phyloP scores from a whole-genome alignment of 331 rosid species.

The Stylosanthes scabra region DNA sequence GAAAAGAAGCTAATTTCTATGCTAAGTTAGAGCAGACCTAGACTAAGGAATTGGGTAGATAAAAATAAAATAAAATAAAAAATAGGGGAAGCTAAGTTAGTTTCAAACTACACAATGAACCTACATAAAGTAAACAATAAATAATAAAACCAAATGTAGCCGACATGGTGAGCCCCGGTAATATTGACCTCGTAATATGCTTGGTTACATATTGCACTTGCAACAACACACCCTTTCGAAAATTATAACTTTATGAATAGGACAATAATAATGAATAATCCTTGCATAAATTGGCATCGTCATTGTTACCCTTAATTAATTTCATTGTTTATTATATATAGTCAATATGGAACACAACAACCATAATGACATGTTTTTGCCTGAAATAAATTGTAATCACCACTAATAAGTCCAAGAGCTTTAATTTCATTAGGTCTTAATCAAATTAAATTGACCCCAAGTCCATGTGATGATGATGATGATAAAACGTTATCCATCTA shows the following conservation, averaged over 20 bases:
- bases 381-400: slow-evolving; percentile 7
- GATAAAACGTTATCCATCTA: not conserved
- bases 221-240: not conserved
- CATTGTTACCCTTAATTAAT: not conserved
- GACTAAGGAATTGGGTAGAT: not conserved
- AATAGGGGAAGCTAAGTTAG: not conserved
- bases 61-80: too few relatives aligned
- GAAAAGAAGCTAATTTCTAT: not conserved
- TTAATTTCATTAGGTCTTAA: slow-evolving; percentile 11
- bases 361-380: slow-evolving; percentile 8
- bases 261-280: not conserved
- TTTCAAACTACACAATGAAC: not conserved
- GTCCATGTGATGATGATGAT: not conserved
- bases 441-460: not conserved
- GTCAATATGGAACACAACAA: slow-evolving; percentile 16
- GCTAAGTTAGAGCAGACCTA: slow-evolving; percentile 2
- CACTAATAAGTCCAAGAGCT: slow-evolving; percentile 12
- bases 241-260: not conserved
- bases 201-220: not conserved
- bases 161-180: slow-evolving; percentile 7
- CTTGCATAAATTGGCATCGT: not conserved
- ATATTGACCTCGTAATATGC: slow-evolving; percentile 7
- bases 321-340: not conserved
- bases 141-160: not conserved
- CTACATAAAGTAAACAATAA: slow-evolving; percentile 5